Evolutionary conservation across 2,329 filamentous ascomycete genomes (phyloP), one percentile per base, ranked within the genome.

Genomic region (Penicillium rolfsii): DNA sequence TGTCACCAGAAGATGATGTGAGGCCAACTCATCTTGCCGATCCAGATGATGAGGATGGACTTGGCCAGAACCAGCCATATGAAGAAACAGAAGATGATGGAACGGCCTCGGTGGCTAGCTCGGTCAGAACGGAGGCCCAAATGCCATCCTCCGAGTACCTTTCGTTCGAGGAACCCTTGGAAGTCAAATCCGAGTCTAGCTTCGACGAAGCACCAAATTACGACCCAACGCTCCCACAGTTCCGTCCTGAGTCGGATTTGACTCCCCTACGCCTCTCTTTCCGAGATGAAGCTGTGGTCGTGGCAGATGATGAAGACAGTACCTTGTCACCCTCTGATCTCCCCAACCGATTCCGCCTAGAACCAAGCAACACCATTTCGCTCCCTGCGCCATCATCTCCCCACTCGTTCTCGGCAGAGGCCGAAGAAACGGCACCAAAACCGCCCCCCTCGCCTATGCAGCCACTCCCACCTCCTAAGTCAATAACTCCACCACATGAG

Each of bases 161-260:
- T 8, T 56, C 58, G 22, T 58, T 50, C 16, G 52, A 55, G 16
- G 57, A 55, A 7, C 46, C 43, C 30, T 53, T 52, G 14, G 43
- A 52, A 40, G 45, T n/a, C 11, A 56, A 49, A 43, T 36, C 45
- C 8, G 52, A 50, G 11, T 52, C 48, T 5, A 52, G 22, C 5
- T 28, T 56, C 46, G 52, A 64, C 0, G 35, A 50, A 43, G 22
- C 52, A 7, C 52, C 36, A 5, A 56, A 67, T 35, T 70, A 70
- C 54, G 79, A 82, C 61, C 78, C 80, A 28, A 82, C 79, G 7
- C 73, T 82, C 4, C 80, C 80, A 22, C 80, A 82, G 53, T 73
- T 79, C 65, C 77, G 80, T 48, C 81, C 80, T 4, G 73, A 80
- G 60, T 71, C 73, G 45, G 67, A 71, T n/a, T 61, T 65, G 40